Conservation (phyloP, 805 yeast genomes). For the Nematodospora valgi region DNA sequence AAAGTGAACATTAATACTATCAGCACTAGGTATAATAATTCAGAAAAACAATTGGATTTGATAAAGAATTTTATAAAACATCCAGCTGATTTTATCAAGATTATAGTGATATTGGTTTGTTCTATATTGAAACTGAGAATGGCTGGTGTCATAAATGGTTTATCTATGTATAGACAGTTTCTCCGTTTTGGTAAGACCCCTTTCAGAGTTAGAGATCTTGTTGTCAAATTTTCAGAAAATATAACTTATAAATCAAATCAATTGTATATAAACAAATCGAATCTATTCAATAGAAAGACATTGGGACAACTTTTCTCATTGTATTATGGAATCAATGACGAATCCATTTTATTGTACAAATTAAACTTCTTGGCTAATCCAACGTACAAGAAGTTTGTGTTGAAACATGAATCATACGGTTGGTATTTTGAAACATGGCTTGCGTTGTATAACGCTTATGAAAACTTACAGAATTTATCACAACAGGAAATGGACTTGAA, state of each 20-base stretch:
- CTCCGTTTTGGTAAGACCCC: slow-evolving; percentile 71
- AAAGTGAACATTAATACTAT: slow-evolving; percentile 29
- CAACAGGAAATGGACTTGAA: slow-evolving; percentile 51
- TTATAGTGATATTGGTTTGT: slow-evolving; percentile 32
- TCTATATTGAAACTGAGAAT: slow-evolving; percentile 39
- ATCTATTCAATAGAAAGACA: slow-evolving; percentile 39
- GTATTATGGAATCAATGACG: slow-evolving; percentile 67
- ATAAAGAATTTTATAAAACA: slow-evolving; percentile 31
- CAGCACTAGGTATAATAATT: slow-evolving; percentile 27
- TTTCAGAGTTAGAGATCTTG: slow-evolving; percentile 44
- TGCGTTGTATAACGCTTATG: slow-evolving; percentile 51
- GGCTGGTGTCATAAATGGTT: slow-evolving; percentile 43
- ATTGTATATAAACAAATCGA: slow-evolving; percentile 11
- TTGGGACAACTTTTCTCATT: slow-evolving; percentile 52
- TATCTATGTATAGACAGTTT: slow-evolving; percentile 60
- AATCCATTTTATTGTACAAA: slow-evolving; percentile 54
- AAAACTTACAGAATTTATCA: slow-evolving; percentile 37
- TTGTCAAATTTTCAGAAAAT: slow-evolving; percentile 22
- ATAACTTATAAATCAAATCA: slow-evolving; percentile 12
- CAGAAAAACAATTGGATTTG: slow-evolving; percentile 29
- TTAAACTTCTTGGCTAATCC: slow-evolving; percentile 43
- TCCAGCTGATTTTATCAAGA: slow-evolving; percentile 35
- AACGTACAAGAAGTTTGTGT: slow-evolving; percentile 35
- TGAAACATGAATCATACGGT: slow-evolving; percentile 59
- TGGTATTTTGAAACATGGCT: slow-evolving; percentile 68